A percentile compares a stretch with the other conserved stretches of the same genome.
These are phyloP conservation scores for Boletus vinaceobasis DNA, from an alignment of 768 basidiomycete genomes.

Conservation along the genomic window DNA sequence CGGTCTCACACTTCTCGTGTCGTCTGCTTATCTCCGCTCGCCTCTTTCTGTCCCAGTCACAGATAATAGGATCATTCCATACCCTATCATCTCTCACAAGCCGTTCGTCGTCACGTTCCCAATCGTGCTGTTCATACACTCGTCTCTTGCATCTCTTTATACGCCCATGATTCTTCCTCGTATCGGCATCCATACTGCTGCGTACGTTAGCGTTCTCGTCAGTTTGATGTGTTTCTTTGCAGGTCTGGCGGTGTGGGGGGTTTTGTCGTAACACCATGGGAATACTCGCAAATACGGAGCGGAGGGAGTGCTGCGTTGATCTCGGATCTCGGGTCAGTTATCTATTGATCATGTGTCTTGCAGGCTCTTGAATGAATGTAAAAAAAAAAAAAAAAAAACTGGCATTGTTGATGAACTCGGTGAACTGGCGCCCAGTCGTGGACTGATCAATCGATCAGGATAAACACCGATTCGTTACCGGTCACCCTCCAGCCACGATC, in stretches of 20 bases:
- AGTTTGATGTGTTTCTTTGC: slow-evolving; percentile 69
- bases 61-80: slow-evolving; percentile 13
- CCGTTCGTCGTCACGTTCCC: slow-evolving; percentile 41
- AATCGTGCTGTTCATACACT: slow-evolving; percentile 46
- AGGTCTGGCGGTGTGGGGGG: slow-evolving; percentile 72
- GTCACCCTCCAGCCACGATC: neutral
- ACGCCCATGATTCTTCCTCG: slow-evolving; percentile 64
- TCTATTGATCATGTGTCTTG: slow-evolving; percentile 7
- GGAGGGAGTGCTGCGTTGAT: neutral
- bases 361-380: neutral
- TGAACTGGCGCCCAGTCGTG: neutral
- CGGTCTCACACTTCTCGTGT: slow-evolving; percentile 52
- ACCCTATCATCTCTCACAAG: slow-evolving; percentile 30
- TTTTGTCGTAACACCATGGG: slow-evolving; percentile 38
- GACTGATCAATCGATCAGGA: no score
- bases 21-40: slow-evolving; percentile 59
- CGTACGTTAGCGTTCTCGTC: slow-evolving; percentile 65
- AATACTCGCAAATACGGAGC: neutral
- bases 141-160: slow-evolving; percentile 58
- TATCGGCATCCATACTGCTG: slow-evolving; percentile 73
- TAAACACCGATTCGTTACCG: neutral
- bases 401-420: neutral
- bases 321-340: neutral
- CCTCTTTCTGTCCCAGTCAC: slow-evolving; percentile 36
- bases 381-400: neutral